phyloP scores from a whole-genome alignment of 257 asterid species.

The Paulownia fortunei region DNA sequence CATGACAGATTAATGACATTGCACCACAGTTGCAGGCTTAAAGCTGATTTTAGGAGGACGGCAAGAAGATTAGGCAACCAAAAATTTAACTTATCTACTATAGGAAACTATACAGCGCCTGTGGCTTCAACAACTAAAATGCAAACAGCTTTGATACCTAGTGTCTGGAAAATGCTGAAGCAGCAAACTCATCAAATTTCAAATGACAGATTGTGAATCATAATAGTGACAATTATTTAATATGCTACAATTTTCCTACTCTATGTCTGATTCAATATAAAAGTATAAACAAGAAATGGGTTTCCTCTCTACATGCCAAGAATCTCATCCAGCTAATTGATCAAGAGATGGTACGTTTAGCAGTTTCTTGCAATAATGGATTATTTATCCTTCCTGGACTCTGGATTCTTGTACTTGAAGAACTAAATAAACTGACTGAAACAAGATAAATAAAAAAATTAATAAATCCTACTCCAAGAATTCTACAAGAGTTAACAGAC shows the following conservation, averaged over 20 bases:
- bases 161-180: neutral
- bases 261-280: slow-evolving; percentile 7
- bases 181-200: neutral
- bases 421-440: slow-evolving; percentile 30
- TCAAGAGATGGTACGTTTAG: slow-evolving; percentile 32
- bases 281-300: slow-evolving; percentile 21
- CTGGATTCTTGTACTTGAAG: slow-evolving; percentile 37
- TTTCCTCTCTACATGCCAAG: slow-evolving; percentile 32
- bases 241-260: slow-evolving; percentile 23
- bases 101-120: no score
- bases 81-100: no score
- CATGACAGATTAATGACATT: neutral
- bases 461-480: slow-evolving; percentile 43
- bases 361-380: slow-evolving; percentile 37
- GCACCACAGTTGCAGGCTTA: neutral
- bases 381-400: no score
- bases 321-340: slow-evolving; percentile 39
- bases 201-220: neutral
- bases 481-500: slow-evolving; percentile 40
- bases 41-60: no score
- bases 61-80: no score
- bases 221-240: slow-evolving; percentile 10
- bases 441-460: slow-evolving; percentile 24
- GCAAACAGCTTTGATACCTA: no score
- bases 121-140: no score